Evolutionary conservation across 2,329 filamentous ascomycete species (phyloP).

Genomic region (Scopulariopsis brevicaulis): DNA sequence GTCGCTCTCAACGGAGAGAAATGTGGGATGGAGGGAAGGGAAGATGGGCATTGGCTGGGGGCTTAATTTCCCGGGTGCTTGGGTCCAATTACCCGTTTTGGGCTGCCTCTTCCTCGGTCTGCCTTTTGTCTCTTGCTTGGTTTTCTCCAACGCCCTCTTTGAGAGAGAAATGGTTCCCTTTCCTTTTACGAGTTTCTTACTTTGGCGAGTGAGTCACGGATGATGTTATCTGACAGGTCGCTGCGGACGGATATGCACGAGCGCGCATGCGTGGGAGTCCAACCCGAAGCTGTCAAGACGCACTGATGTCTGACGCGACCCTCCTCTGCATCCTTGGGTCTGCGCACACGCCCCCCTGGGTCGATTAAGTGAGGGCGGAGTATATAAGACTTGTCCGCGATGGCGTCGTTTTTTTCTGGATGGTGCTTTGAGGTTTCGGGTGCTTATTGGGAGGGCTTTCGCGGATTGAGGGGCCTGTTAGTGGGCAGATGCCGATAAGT

Average conservation of each 20-base stretch:
- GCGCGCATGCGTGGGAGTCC: slow-evolving; percentile 1
- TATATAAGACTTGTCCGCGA: background rate
- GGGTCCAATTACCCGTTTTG: background rate
- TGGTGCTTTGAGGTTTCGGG: background rate
- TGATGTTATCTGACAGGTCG: background rate
- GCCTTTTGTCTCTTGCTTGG: background rate
- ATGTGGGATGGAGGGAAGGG: no score
- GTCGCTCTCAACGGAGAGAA: background rate
- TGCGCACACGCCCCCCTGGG: background rate
- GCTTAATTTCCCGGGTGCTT: background rate
- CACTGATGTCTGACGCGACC: slow-evolving; percentile 3
- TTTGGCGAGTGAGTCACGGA: background rate
- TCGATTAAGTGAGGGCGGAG: background rate
- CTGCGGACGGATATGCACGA: background rate
- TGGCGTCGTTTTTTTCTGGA: background rate
- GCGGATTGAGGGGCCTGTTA: background rate
- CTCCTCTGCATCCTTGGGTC: background rate
- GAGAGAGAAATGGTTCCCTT: no score
- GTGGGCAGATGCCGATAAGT: background rate
- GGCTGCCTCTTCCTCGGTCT: background rate
- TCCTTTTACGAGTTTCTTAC: background rate
- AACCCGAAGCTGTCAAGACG: slow-evolving; percentile 2
- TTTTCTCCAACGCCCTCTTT: no score
- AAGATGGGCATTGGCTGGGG: no score
- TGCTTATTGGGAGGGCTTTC: background rate